Conservation (phyloP, 1,139 yeast species). For the Pichia sp. region DNA sequence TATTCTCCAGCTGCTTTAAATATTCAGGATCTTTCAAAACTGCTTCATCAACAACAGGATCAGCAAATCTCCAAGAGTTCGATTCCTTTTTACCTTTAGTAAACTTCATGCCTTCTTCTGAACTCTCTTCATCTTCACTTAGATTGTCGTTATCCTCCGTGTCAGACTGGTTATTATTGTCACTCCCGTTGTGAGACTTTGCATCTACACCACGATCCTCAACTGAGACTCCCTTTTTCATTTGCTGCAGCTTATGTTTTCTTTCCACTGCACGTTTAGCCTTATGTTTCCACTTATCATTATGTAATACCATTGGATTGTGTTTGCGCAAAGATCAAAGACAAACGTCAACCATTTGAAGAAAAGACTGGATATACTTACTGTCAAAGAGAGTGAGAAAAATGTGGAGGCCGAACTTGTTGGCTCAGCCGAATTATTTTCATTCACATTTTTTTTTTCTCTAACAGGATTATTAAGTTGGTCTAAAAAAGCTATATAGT, state of each 20-base stretch:
- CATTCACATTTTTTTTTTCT: too few species aligned
- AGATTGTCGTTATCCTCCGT: neutral
- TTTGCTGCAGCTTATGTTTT: conserved; percentile 22
- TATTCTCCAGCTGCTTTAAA: conserved; percentile 17
- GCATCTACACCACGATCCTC: neutral
- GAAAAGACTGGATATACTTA: too few species aligned
- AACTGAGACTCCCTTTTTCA: neutral
- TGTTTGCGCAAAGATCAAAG: too few species aligned
- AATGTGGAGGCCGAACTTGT: too few species aligned
- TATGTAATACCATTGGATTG: conserved; percentile 33
- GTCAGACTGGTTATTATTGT: neutral
- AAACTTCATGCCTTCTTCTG: neutral
- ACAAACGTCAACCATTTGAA: too few species aligned
- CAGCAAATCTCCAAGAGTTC: conserved; percentile 23
- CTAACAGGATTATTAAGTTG: too few species aligned
- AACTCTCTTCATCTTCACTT: conserved; percentile 3
- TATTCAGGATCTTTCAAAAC: conserved; percentile 21
- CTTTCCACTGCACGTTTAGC: conserved; percentile 26
- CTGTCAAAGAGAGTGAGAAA: too few species aligned
- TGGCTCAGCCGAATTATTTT: too few species aligned
- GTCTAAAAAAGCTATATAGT: too few species aligned
- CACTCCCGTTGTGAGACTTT: conserved; percentile 3
- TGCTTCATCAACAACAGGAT: conserved; percentile 15
- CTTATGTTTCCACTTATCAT: conserved; percentile 31
- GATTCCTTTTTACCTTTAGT: conserved; percentile 4